A percentile compares a stretch with the other conserved stretches of the same genome.
Evolutionary conservation across 257 asterid species (phyloP).

Genomic region (Solanum okadae): DNA sequence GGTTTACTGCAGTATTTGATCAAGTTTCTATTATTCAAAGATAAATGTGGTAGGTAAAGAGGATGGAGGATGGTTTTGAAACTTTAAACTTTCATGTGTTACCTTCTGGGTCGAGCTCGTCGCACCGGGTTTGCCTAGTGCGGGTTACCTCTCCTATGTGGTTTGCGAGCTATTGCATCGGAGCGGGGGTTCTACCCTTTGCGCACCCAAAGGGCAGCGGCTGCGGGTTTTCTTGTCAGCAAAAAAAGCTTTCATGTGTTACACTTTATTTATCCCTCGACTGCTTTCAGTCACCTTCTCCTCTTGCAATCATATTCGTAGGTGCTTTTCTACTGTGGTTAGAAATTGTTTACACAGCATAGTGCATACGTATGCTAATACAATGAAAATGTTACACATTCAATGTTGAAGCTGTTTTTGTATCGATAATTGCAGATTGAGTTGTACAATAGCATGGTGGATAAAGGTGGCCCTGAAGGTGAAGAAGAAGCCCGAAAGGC

Average conservation of each 20-base stretch:
- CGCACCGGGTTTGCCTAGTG: too few relatives aligned
- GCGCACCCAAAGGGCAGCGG: too few relatives aligned
- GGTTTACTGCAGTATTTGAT: neutral
- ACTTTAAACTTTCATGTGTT: neutral
- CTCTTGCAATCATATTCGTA: neutral
- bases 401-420: neutral
- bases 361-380: neutral
- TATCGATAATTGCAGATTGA: slow-evolving; percentile 51
- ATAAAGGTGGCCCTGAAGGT: slow-evolving; percentile 66
- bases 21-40: neutral
- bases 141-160: too few relatives aligned
- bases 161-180: too few relatives aligned
- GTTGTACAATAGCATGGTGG: slow-evolving; percentile 78
- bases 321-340: neutral
- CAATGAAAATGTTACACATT: neutral
- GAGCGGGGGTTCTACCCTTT: too few relatives aligned
- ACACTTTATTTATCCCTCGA: neutral
- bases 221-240: too few relatives aligned
- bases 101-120: neutral
- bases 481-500: slow-evolving; percentile 76
- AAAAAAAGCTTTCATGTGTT: neutral
- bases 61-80: neutral
- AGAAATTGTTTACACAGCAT: neutral
- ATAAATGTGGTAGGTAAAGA: neutral
- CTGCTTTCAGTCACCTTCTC: neutral